Conservation (phyloP, 2,329 filamentous ascomycete species). For the Penicillium griseofulvum region DNA sequence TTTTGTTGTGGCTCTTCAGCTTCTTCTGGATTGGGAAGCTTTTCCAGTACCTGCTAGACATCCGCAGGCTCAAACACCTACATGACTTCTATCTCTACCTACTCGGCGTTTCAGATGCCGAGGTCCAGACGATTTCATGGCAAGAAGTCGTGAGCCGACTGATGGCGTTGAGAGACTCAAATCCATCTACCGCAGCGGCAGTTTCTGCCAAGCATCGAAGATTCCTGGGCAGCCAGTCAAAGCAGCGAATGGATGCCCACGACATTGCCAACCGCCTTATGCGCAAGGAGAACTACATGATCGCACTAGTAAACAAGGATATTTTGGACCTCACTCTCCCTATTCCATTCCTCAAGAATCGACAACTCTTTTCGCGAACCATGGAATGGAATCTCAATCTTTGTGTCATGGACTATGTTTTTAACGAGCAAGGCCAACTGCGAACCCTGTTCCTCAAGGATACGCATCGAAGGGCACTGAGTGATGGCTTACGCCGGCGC, state of each 20-base stretch:
- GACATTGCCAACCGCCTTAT: conserved; percentile 96
- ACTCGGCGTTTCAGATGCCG: conserved; percentile 75
- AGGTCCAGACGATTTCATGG: conserved; percentile 95
- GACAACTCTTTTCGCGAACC: conserved; percentile 82
- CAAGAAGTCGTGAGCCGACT: conserved; percentile 83
- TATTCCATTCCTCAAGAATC: conserved; percentile 74
- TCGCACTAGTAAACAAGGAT: conserved; percentile 96
- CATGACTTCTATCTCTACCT: conserved; percentile 83
- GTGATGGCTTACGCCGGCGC: conserved; percentile 71
- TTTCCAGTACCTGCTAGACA: conserved; percentile 70
- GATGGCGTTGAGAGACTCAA: conserved; percentile 79
- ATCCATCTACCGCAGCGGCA: conserved; percentile 73
- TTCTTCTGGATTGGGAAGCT: conserved; percentile 83
- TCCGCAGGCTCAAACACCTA: conserved; percentile 70
- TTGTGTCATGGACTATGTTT: conserved; percentile 89
- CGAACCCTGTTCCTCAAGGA: conserved; percentile 82
- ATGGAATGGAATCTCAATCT: conserved; percentile 90
- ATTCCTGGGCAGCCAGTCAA: conserved; percentile 77
- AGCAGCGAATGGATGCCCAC: conserved; percentile 90
- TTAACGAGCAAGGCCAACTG: conserved; percentile 84
- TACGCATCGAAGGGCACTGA: conserved; percentile 73
- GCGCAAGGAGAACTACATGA: conserved; percentile 95
- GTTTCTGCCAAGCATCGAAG: conserved; percentile 59
- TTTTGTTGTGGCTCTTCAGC: conserved; percentile 78
- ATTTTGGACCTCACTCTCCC: conserved; percentile 83